Conservation (phyloP, 1,139 yeast species). For the Scheffersomyces parashehatae region DNA sequence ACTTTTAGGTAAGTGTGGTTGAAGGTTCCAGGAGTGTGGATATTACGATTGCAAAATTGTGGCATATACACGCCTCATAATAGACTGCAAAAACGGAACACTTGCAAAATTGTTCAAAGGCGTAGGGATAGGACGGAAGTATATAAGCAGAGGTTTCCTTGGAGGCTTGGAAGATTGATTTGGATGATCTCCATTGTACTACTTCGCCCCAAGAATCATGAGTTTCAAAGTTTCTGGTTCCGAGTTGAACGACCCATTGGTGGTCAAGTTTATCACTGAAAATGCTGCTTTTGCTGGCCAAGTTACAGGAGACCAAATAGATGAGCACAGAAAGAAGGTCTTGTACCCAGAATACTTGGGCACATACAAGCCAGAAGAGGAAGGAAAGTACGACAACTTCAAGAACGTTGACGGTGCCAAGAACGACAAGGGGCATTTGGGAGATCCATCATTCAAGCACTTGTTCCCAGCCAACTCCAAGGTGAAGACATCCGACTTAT, state of each 20-base stretch:
- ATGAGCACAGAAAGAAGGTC: conserved; percentile 13
- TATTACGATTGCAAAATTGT: no score
- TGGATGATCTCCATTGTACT: no score
- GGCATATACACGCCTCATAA: no score
- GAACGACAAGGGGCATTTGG: conserved; percentile 29
- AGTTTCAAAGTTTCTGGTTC: conserved; percentile 4
- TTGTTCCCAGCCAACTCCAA: conserved; percentile 24
- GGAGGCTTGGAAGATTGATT: no score
- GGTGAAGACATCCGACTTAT: conserved; percentile 17
- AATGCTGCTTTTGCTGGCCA: conserved; percentile 2
- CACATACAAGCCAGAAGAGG: conserved; percentile 17
- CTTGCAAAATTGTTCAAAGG: no score
- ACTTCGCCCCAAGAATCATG: not conserved
- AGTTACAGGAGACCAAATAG: conserved; percentile 6
- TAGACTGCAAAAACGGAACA: no score
- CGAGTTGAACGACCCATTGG: conserved; percentile 12
- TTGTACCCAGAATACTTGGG: conserved; percentile 26
- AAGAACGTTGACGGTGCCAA: conserved; percentile 20
- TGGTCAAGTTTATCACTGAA: conserved; percentile 2
- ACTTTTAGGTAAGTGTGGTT: no score
- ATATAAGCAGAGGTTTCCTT: not conserved
- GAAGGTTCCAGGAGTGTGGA: no score
- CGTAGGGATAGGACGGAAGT: not conserved
- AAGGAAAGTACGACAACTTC: conserved; percentile 19
- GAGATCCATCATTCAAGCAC: conserved; percentile 27